A percentile compares a stretch with the other conserved stretches of the same genome.
Conservation (phyloP, 1,284 basidiomycete species). For the Waitea zeae region DNA sequence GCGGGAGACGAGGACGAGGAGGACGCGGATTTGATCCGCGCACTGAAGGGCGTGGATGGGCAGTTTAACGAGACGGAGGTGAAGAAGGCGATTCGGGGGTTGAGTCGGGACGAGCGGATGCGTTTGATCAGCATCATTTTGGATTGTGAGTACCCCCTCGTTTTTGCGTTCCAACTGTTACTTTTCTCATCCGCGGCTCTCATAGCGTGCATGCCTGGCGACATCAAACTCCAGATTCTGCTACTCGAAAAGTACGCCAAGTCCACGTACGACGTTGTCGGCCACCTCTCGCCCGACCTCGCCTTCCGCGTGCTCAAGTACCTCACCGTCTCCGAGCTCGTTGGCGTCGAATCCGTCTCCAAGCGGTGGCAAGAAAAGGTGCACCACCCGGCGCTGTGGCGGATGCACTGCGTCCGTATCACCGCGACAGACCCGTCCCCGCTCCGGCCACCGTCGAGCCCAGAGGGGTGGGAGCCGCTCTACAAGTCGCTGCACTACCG, state of each 20-base stretch:
- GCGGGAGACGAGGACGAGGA: constrained; percentile 19
- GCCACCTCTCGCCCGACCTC: constrained; percentile 50
- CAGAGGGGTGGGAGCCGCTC: constrained; percentile 64
- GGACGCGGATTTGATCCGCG: constrained; percentile 24
- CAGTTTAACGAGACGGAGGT: constrained; percentile 53
- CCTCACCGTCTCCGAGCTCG: constrained; percentile 47
- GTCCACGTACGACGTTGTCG: constrained; percentile 69
- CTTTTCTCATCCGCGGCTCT: too few relatives aligned
- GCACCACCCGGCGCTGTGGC: constrained; percentile 62
- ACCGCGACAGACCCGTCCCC: constrained; percentile 62
- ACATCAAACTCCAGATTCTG: constrained; percentile 60
- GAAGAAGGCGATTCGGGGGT: constrained; percentile 36
- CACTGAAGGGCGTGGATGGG: constrained; percentile 30
- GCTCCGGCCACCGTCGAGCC: constrained; percentile 35
- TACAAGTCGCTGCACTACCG: constrained; percentile 75
- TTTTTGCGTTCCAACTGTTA: too few relatives aligned
- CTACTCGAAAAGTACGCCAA: constrained; percentile 70
- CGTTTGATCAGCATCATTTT: too few relatives aligned
- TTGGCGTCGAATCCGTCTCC: constrained; percentile 45
- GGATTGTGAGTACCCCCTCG: too few relatives aligned
- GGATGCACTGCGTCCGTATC: constrained; percentile 54
- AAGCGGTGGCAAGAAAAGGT: constrained; percentile 59
- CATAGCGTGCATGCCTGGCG: constrained; percentile 61
- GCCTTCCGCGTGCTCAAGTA: constrained; percentile 48
- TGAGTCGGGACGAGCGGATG: constrained; percentile 53